Conservation (phyloP, 140 eudicot species). For the Stevia rebaudiana region DNA sequence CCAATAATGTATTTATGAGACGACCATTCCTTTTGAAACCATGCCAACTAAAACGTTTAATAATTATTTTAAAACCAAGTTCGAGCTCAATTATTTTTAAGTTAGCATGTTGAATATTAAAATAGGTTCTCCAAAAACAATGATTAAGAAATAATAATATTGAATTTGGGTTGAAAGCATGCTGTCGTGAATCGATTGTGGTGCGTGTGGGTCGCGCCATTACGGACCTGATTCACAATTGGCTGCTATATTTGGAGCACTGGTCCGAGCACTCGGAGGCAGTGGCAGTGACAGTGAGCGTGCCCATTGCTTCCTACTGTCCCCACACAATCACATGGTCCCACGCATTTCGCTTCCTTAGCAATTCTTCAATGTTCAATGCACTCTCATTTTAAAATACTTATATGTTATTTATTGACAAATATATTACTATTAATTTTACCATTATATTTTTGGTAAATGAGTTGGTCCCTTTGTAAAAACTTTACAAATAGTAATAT, state of each 20-base stretch:
- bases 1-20: too few relatives aligned
- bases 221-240: conserved; percentile 14
- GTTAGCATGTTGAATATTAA: background rate
- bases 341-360: conserved; percentile 7
- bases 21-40: too few relatives aligned
- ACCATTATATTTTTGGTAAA: too few relatives aligned
- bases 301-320: conserved; percentile 22
- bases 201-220: conserved; percentile 16
- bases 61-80: too few relatives aligned
- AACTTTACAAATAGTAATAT: too few relatives aligned
- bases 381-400: background rate
- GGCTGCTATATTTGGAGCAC: conserved; percentile 18
- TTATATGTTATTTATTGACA: too few relatives aligned
- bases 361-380: background rate
- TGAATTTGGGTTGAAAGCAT: conserved; percentile 3
- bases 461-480: too few relatives aligned
- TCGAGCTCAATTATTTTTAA: too few relatives aligned
- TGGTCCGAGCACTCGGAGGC: conserved; percentile 15
- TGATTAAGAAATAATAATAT: conserved; percentile 12
- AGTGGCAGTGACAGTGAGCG: conserved; percentile 23
- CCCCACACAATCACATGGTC: conserved; percentile 31
- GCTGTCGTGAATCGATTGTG: conserved; percentile 15
- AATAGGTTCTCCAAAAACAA: background rate
- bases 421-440: too few relatives aligned
- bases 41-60: too few relatives aligned